Percentiles rank a stretch among this genome's conserved stretches.
Evolutionary conservation across 129 eudicot genomes (phyloP).

Genomic region (Artemisia tridentata): DNA sequence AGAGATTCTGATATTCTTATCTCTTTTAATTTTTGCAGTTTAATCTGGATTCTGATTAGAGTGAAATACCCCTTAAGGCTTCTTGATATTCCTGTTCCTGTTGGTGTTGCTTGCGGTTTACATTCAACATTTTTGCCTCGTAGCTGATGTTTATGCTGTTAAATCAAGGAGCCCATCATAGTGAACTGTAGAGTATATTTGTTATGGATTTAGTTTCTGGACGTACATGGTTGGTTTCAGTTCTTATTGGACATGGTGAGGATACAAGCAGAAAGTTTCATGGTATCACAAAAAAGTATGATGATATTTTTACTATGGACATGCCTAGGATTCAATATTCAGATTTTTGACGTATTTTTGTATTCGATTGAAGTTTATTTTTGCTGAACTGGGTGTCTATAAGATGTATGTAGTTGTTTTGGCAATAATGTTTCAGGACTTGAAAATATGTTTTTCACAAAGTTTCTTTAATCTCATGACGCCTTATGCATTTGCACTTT

Average conservation of each 20-base stretch:
- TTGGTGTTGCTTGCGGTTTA: constrained; percentile 7
- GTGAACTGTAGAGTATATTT: constrained; percentile 31
- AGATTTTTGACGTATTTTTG: constrained; percentile 20
- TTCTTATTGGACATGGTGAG: constrained; percentile 1
- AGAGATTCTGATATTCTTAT: neutral
- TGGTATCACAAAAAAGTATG: constrained; percentile 12
- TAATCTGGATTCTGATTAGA: constrained; percentile 19
- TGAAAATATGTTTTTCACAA: neutral
- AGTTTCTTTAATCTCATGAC: neutral
- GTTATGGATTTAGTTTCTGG: constrained; percentile 15
- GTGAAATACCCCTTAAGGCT: neutral
- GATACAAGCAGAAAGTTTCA: constrained; percentile 6
- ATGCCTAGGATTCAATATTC: constrained; percentile 14
- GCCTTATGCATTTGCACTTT: no score
- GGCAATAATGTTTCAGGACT: constrained; percentile 25
- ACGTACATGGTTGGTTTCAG: constrained; percentile 11
- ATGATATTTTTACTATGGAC: constrained; percentile 14
- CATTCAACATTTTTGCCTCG: constrained; percentile 23
- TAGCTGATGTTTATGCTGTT: constrained; percentile 17
- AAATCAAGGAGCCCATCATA: constrained; percentile 21
- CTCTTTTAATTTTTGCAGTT: constrained; percentile 13
- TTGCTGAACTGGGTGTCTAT: constrained; percentile 12
- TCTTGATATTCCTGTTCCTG: neutral
- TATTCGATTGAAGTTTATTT: constrained; percentile 1
- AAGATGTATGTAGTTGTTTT: constrained; percentile 21